phyloP scores from a whole-genome alignment of 371 early-diverging fungal genomes.

The Mortierella sp. region DNA sequence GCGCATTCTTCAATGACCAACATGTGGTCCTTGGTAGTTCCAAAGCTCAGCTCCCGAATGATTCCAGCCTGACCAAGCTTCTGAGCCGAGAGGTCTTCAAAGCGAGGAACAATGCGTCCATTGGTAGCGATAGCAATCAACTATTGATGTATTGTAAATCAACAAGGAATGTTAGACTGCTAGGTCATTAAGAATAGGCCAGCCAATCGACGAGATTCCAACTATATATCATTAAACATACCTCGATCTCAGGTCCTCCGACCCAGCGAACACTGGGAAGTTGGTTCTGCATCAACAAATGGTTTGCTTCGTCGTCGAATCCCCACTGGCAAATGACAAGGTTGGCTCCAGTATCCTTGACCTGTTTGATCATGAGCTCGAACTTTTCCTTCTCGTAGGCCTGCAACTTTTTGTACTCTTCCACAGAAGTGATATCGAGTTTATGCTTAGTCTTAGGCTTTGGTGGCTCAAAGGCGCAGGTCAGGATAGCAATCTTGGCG shows the following conservation, averaged over 20 bases:
- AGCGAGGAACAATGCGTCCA: slow-evolving; percentile 99
- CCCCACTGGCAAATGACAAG: slow-evolving; percentile 99
- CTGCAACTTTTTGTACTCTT: slow-evolving; percentile 97
- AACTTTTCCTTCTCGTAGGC: slow-evolving; percentile 97
- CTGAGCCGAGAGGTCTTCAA: slow-evolving; percentile 93
- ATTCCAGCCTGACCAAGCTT: slow-evolving; percentile 97
- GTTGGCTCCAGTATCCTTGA: slow-evolving; percentile 98
- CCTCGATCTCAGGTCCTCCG: slow-evolving; percentile 99
- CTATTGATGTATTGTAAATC: slow-evolving; percentile 41
- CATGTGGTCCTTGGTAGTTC: slow-evolving; percentile 99
- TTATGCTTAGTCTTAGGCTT: slow-evolving; percentile 99
- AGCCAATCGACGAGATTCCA: background rate
- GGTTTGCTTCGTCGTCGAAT: slow-evolving; percentile 99
- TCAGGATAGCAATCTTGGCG: slow-evolving; percentile 98
- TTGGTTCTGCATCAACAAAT: slow-evolving; percentile 97
- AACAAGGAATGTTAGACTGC: background rate
- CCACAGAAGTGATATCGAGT: slow-evolving; percentile 97
- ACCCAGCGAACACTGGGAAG: slow-evolving; percentile 99
- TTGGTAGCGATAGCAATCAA: slow-evolving; percentile 99
- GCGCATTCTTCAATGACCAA: slow-evolving; percentile 99
- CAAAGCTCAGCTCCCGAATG: slow-evolving; percentile 96
- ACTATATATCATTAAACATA: slow-evolving; percentile 20
- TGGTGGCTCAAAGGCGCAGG: slow-evolving; percentile 99
- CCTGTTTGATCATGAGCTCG: slow-evolving; percentile 95
- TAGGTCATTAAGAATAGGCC: background rate